Conservation (phyloP, 345 rosid species). For the Cochlearia excelsa region DNA sequence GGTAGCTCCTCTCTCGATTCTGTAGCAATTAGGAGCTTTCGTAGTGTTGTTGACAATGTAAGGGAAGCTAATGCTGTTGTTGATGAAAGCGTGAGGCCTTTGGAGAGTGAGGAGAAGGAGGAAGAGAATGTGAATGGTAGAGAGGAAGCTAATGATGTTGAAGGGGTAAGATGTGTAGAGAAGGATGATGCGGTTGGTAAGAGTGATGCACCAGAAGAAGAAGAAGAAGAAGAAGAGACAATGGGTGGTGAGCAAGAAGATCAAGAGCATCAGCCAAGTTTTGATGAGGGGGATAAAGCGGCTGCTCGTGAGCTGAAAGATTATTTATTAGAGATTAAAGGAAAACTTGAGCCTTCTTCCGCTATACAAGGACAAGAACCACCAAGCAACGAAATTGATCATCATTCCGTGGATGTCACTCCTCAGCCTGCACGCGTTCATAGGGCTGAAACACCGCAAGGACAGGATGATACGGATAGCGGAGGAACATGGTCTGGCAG, state of each 20-base stretch:
- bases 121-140: constrained; percentile 7
- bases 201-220: constrained; percentile 12
- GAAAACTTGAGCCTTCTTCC: constrained; percentile 12
- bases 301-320: constrained; percentile 28
- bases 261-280: constrained; percentile 19
- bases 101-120: constrained; percentile 14
- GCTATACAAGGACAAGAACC: constrained; percentile 14
- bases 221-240: constrained; percentile 15
- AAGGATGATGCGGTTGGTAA: constrained; percentile 3
- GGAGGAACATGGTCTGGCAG: constrained; percentile 29
- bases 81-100: constrained; percentile 1
- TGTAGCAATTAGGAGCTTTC: constrained; percentile 8
- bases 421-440: constrained; percentile 18
- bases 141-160: constrained; percentile 13
- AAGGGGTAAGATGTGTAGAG: constrained; percentile 3
- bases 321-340: constrained; percentile 25
- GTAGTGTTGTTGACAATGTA: background rate
- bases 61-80: constrained; percentile 5
- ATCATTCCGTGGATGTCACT: constrained; percentile 21
- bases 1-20: constrained; percentile 25
- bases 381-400: constrained; percentile 13
- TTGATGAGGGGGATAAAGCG: constrained; percentile 20
- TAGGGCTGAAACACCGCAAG: constrained; percentile 8
- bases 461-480: constrained; percentile 24
- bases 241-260: constrained; percentile 11